phyloP scores from a whole-genome alignment of 2,329 filamentous ascomycete genomes.

The Penicillium sp. region DNA sequence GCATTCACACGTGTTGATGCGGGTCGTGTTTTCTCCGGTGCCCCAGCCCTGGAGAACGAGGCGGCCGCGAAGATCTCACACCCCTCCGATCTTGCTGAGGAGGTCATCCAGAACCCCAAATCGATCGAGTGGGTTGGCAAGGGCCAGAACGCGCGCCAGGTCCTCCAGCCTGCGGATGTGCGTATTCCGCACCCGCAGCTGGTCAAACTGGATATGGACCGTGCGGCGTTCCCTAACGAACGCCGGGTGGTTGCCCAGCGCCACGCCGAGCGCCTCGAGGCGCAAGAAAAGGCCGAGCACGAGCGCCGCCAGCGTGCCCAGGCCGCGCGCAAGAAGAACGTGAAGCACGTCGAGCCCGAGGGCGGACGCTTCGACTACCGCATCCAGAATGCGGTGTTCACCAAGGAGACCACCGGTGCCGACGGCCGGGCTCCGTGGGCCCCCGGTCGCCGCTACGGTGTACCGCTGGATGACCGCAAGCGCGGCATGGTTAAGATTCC shows the following conservation, averaged over 20 bases:
- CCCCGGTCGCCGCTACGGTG: constrained; percentile 60
- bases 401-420: constrained; percentile 53
- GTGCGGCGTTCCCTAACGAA: constrained; percentile 36
- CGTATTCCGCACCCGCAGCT: constrained; percentile 64
- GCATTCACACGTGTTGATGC: constrained; percentile 65
- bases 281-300: constrained; percentile 39
- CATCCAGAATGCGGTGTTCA: constrained; percentile 55
- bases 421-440: constrained; percentile 54
- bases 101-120: constrained; percentile 32
- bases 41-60: constrained; percentile 37
- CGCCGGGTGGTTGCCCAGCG: constrained; percentile 33
- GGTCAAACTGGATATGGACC: constrained; percentile 50
- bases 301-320: constrained; percentile 40
- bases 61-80: constrained; percentile 21
- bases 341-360: constrained; percentile 45
- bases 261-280: constrained; percentile 45
- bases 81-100: constrained; percentile 34
- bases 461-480: constrained; percentile 62
- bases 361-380: constrained; percentile 59
- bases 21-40: constrained; percentile 57
- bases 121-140: constrained; percentile 46
- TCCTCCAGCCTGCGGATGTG: constrained; percentile 60
- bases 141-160: constrained; percentile 44
- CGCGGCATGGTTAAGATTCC: constrained; percentile 63
- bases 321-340: constrained; percentile 45